These are phyloP conservation scores for Decorospora gaudefroyi DNA, from an alignment of 2,329 filamentous ascomycete genomes.

Conservation along the genomic window DNA sequence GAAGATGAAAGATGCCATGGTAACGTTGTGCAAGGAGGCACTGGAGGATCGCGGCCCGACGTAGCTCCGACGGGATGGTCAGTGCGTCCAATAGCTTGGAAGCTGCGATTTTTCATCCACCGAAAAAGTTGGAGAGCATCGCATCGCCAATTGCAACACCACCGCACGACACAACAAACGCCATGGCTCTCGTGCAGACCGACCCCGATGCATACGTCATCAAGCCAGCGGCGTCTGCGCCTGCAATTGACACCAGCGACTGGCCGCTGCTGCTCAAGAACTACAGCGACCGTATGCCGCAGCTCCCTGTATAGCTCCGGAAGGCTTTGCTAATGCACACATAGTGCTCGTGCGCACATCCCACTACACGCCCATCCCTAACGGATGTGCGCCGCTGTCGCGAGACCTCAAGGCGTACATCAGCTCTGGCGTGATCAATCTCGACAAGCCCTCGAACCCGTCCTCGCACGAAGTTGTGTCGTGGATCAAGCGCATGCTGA, in stretches of 20 bases:
- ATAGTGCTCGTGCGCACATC: conserved; percentile 88
- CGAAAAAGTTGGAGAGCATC: conserved; percentile 35
- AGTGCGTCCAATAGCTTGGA: conserved; percentile 15
- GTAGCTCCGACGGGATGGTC: conserved; percentile 5
- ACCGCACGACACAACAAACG: conserved; percentile 25
- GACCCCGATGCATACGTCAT: conserved; percentile 75
- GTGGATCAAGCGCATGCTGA: conserved; percentile 97
- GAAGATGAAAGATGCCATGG: too few species aligned
- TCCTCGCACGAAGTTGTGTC: conserved; percentile 98
- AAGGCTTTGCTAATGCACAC: conserved; percentile 29
- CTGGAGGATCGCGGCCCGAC: too few species aligned
- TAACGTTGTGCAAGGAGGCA: too few species aligned
- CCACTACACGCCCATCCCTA: conserved; percentile 95
- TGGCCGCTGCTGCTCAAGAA: conserved; percentile 97
- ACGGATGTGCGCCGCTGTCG: conserved; percentile 87
- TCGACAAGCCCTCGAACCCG: conserved; percentile 96
- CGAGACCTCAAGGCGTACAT: conserved; percentile 97
- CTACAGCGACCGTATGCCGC: conserved; percentile 81
- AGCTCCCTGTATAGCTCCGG: conserved; percentile 30
- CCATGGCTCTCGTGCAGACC: conserved; percentile 46
- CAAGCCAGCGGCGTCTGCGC: conserved; percentile 84
- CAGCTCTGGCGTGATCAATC: conserved; percentile 96
- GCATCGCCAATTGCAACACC: conserved; percentile 37
- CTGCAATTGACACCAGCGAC: conserved; percentile 79
- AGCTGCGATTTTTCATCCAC: conserved; percentile 20